phyloP scores from a whole-genome alignment of 192 early-diverging fungal species.

The Coemansia guatemalensis region DNA sequence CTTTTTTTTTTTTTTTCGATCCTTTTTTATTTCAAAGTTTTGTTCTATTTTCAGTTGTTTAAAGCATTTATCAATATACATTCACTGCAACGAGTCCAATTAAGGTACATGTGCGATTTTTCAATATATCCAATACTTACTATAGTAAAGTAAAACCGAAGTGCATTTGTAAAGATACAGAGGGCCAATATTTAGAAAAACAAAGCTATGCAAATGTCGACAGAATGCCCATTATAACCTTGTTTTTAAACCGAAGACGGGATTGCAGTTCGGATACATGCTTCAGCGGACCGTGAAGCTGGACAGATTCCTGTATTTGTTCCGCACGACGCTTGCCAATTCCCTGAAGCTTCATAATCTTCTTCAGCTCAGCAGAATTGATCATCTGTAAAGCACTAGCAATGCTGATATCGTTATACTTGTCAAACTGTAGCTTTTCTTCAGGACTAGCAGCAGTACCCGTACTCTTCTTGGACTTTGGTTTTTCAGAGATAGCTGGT shows the following conservation, averaged over 20 bases:
- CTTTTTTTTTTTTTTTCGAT: no score
- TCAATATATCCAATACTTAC: not conserved
- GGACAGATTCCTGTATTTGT: conserved; percentile 55
- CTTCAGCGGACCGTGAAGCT: conserved; percentile 36
- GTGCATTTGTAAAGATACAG: not conserved
- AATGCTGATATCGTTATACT: conserved; percentile 45
- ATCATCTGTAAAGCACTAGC: conserved; percentile 57
- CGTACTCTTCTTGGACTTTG: not conserved
- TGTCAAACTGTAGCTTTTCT: conserved; percentile 20
- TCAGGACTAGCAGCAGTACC: not conserved
- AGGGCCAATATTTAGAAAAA: not conserved
- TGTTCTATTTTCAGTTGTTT: no score
- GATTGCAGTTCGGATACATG: conserved; percentile 41
- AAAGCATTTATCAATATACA: no score
- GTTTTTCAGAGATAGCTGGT: not conserved
- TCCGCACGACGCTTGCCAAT: conserved; percentile 62
- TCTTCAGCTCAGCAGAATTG: conserved; percentile 56
- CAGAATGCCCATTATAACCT: conserved; percentile 45
- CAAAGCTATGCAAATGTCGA: conserved; percentile 40
- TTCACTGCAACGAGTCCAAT: no score
- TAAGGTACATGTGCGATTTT: no score
- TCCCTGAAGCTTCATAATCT: conserved; percentile 57
- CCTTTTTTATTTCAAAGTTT: no score
- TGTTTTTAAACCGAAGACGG: conserved; percentile 48
- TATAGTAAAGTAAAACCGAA: not conserved